Evolutionary conservation across 352 stramenopile species (phyloP), one percentile per base, ranked within the genome.

Genomic region (Thalassiosira pacifica): DNA sequence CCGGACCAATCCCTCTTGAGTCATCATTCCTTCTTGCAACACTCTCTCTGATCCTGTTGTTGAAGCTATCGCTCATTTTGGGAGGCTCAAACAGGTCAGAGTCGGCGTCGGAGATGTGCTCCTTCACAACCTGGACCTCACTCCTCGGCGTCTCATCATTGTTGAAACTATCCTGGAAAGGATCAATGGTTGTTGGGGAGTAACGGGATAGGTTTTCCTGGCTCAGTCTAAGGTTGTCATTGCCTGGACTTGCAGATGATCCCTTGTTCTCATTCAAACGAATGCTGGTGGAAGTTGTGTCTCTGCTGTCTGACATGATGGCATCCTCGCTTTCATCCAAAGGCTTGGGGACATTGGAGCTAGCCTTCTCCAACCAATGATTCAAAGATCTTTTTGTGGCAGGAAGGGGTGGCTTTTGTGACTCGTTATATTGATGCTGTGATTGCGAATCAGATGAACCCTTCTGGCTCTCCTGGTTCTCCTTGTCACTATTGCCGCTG

Each of bases 91-190:
- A 89, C 61, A 89, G 69, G 34, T 79, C 67, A 55, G 40, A 82
- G 29, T 89, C 83, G 19, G 52, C 82, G 42, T 89, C 83, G 18
- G 63, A 55, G 72, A 42, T 82, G 59, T 83, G 86, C 69, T 89
- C 83, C 42, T 79, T 81, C 5, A 69, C 13, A 53, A 42, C 18
- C 37, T 19, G 22, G 26, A 32, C 22, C 61, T 80, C 34, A 10
- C 29, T 57, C 60, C 63, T 74, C 34, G 4, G 34, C 34, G 19
- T 45, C 9, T 48, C 65, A 48, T 73, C 66, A 55, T 37, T 19
- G 18, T 69, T 31, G 48, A 60, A 42, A 42, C 34, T 63, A 26
- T 67, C 45, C 19, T 63, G 37, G 31, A 65, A 68, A 40, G 71
- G 75, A 81, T 77, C 26, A 40, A 31, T 53, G 9, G 68, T 61